These are phyloP conservation scores for Fonsecaea monophora DNA, from an alignment of 2,329 filamentous ascomycete genomes.

Conservation along the genomic window DNA sequence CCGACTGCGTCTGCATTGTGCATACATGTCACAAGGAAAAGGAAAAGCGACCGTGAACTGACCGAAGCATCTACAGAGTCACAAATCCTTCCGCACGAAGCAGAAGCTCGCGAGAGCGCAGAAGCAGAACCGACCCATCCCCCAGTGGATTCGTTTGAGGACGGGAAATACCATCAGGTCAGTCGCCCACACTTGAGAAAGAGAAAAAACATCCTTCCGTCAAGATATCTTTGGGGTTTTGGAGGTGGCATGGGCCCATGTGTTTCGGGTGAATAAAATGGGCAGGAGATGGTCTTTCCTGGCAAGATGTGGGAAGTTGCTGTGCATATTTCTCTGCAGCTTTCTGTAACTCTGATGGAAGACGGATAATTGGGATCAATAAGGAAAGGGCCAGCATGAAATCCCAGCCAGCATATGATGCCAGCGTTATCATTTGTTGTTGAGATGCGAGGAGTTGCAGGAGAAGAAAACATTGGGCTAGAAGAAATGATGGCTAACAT, in stretches of 20 bases:
- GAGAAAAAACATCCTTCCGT: no score
- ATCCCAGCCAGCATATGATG: no score
- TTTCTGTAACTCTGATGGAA: not conserved
- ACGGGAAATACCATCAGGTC: conserved; percentile 99
- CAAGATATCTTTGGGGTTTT: no score
- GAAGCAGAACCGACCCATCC: conserved; percentile 99
- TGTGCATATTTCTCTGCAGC: not conserved
- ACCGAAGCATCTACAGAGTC: conserved; percentile 45
- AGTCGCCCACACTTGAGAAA: conserved; percentile 48
- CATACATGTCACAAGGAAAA: not conserved
- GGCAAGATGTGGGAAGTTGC: not conserved
- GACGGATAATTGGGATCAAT: not conserved
- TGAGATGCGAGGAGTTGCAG: no score
- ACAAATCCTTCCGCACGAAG: conserved; percentile 99
- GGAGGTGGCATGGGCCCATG: no score
- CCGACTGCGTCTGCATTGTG: not conserved
- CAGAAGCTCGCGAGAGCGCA: conserved; percentile 99
- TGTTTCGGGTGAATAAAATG: no score
- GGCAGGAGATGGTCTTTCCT: not conserved
- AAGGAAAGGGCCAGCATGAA: not conserved
- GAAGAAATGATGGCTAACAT: conserved; percentile 15
- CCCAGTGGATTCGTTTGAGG: conserved; percentile 98
- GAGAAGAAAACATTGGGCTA: not conserved
- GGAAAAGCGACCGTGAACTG: not conserved
- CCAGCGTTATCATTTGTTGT: no score